Evolutionary conservation across 345 rosid species (phyloP), one percentile per base, ranked within the genome.

Genomic region (Jatropha curcas): DNA sequence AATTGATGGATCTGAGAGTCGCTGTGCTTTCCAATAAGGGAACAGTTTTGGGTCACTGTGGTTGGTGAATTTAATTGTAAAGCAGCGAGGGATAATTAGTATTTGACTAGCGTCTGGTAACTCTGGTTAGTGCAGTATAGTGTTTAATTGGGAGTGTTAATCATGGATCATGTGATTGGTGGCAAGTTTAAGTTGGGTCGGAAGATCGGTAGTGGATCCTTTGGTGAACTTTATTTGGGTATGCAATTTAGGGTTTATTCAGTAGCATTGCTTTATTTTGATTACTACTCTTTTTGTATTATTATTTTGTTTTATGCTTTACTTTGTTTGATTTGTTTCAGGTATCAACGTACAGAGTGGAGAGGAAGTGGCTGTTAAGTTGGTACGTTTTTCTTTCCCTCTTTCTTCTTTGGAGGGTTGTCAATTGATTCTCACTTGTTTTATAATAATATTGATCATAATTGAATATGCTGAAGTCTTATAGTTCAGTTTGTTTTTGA

Each of bases 171-270:
- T 56, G 77, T 87, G 41, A 77, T 92, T 69, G 98, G 96, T 67
- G 94, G 90, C 28, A 94, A 90, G 73, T 94, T 82, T 78, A 94
- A 87, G 93, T 87, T 94, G 37, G 98, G 98, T 28, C 80, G 96
- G 65, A 94, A 94, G 90, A 91, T 94, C 71, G 98, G 97, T 46
- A 88, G 97, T 72, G 98, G 98, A 78, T 92, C 96, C 4, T 92
- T 94, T 60, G 98, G 98, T 57, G 97, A 94, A 78, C 87, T 94
- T 46, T 90, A 84, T 82, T 73, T 92, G 75, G 97, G 98, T 94
- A 83, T 51, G 60, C 39, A 55, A 19, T 37, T 64, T 70, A 2
- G 34, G 58, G 50, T 31, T 52, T 57, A 7, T 61, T 35, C 48
- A 61, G 61, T 63, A 27, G 61, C 31, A 52, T 63, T 28, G 17